A percentile compares a stretch with the other conserved stretches of the same genome.
phyloP scores from a whole-genome alignment of 2,329 filamentous ascomycete genomes.

The Tolypocladium guangdongense region DNA sequence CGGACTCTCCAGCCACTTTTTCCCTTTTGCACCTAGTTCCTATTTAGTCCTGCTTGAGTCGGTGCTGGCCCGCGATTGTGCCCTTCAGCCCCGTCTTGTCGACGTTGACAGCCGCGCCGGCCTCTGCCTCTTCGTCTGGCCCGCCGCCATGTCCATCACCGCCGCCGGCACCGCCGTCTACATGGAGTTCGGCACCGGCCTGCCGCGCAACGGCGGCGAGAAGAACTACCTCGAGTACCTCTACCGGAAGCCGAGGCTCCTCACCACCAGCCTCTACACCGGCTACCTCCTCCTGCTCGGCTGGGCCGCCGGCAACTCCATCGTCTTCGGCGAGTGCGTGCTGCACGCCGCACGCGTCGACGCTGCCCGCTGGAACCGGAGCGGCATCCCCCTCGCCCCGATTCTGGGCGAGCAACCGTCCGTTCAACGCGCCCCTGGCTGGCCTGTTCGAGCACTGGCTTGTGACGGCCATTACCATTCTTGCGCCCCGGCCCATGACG shows the following conservation, averaged over 20 bases:
- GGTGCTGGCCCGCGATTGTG: background rate
- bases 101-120: slow-evolving; percentile 48
- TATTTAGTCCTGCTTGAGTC: background rate
- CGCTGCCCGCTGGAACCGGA: slow-evolving; percentile 55
- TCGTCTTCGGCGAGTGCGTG: slow-evolving; percentile 62
- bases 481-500: slow-evolving; percentile 38
- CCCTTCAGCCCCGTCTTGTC: slow-evolving; percentile 15
- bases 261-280: slow-evolving; percentile 49
- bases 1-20: background rate
- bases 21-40: background rate
- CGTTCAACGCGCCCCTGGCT: slow-evolving; percentile 50
- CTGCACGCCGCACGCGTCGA: slow-evolving; percentile 53
- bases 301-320: slow-evolving; percentile 56
- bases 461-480: slow-evolving; percentile 53
- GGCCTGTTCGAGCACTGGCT: slow-evolving; percentile 54
- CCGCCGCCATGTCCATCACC: slow-evolving; percentile 50
- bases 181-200: slow-evolving; percentile 54
- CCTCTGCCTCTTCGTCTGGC: slow-evolving; percentile 51
- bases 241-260: slow-evolving; percentile 48
- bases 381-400: slow-evolving; percentile 49
- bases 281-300: slow-evolving; percentile 53
- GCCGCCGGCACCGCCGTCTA: slow-evolving; percentile 53
- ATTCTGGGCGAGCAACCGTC: slow-evolving; percentile 53
- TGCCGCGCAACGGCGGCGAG: slow-evolving; percentile 54
- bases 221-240: slow-evolving; percentile 59